Percentiles rank a stretch among this genome's conserved stretches.
Conservation (phyloP, 2,329 filamentous ascomycete genomes). For the Colletotrichum sp. region DNA sequence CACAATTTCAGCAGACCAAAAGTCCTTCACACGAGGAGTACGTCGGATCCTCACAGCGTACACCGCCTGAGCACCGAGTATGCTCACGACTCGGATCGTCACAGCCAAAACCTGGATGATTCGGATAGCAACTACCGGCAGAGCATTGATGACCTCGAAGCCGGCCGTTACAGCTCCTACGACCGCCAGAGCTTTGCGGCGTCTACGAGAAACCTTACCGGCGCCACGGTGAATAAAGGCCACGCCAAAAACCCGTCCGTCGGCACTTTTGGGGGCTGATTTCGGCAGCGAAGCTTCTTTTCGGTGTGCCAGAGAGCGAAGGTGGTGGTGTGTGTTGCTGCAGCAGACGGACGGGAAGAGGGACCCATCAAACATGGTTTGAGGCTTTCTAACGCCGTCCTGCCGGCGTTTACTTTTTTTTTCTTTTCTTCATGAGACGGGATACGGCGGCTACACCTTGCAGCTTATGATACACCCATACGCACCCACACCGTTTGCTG, state of each 20-base stretch:
- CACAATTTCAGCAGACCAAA: conserved; percentile 14
- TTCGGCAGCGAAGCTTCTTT: neutral
- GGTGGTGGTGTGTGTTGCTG: neutral
- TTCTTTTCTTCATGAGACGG: neutral
- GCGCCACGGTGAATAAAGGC: neutral
- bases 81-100: neutral
- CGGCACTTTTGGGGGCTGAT: conserved; percentile 4
- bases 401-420: neutral
- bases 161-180: neutral
- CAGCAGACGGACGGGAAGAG: neutral
- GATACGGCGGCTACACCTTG: neutral
- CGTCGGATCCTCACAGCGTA: neutral
- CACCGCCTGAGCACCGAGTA: neutral
- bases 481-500: neutral
- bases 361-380: neutral
- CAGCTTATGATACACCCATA: conserved; percentile 8
- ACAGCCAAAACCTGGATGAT: conserved; percentile 5
- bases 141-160: neutral
- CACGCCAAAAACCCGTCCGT: conserved; percentile 3
- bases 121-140: neutral
- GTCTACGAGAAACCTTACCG: neutral
- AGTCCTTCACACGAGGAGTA: neutral
- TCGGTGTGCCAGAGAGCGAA: neutral
- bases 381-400: neutral
- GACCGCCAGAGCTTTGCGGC: neutral